Conservation (phyloP, 805 yeast genomes). For the Candida parachauliodes region DNA sequence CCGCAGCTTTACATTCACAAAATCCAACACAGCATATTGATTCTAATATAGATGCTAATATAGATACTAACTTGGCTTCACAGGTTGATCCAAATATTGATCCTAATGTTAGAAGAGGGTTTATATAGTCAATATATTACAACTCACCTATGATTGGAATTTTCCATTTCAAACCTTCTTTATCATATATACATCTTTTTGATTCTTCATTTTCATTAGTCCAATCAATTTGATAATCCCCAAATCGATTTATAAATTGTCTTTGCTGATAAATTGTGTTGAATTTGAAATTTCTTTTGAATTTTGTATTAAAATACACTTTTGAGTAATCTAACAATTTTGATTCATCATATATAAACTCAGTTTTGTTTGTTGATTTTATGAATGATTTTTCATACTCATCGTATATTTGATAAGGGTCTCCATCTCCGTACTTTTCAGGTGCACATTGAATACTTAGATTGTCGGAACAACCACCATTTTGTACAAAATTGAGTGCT, state of each 20-base stretch:
- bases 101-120: slow-evolving; percentile 1
- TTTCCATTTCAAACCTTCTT: slow-evolving; percentile 39
- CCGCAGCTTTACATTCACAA: slow-evolving; percentile 23
- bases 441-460: slow-evolving; percentile 14
- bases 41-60: slow-evolving; percentile 43
- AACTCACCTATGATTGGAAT: slow-evolving; percentile 38
- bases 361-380: not conserved
- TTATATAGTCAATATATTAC: slow-evolving; percentile 9
- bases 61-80: slow-evolving; percentile 41
- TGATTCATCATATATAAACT: slow-evolving; percentile 8
- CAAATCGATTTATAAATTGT: slow-evolving; percentile 40
- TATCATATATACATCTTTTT: slow-evolving; percentile 30
- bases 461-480: slow-evolving; percentile 18
- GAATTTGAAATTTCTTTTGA: slow-evolving; percentile 33
- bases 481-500: slow-evolving; percentile 39
- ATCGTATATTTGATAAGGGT: slow-evolving; percentile 18
- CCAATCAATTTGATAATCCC: slow-evolving; percentile 35
- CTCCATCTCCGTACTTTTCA: slow-evolving; percentile 24
- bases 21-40: slow-evolving; percentile 24
- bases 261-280: slow-evolving; percentile 39
- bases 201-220: slow-evolving; percentile 13
- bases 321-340: slow-evolving; percentile 28
- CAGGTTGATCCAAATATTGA: slow-evolving; percentile 33
- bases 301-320: slow-evolving; percentile 30
- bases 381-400: slow-evolving; percentile 19